Evolutionary conservation across 1,284 basidiomycete genomes (phyloP).

Genomic region (Hymenochaete sp.): DNA sequence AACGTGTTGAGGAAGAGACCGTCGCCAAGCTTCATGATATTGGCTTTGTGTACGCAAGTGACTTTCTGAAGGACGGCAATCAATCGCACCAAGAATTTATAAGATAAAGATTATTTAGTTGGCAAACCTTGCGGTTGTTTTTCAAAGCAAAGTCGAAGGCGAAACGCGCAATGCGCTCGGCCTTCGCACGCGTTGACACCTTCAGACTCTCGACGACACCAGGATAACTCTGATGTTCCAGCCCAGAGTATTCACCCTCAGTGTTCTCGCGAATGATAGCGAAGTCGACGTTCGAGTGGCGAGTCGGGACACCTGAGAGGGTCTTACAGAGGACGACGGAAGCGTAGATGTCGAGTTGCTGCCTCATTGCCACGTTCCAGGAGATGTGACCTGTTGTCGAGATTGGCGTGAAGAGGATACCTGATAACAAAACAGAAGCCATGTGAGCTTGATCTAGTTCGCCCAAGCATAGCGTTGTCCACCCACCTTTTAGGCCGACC

Average conservation of each 20-base stretch:
- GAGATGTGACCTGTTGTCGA: constrained; percentile 95
- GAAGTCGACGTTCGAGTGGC: constrained; percentile 96
- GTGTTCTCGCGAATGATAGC: constrained; percentile 99
- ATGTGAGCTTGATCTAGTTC: constrained; percentile 5
- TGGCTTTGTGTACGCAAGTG: constrained; percentile 99
- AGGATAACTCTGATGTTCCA: constrained; percentile 97
- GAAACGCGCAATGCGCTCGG: constrained; percentile 94
- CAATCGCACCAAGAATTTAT: neutral
- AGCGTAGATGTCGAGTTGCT: constrained; percentile 98
- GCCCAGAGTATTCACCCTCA: constrained; percentile 98
- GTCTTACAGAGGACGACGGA: constrained; percentile 98
- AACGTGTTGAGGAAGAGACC: constrained; percentile 99
- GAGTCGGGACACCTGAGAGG: constrained; percentile 92
- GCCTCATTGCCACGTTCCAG: constrained; percentile 99
- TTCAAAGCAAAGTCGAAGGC: constrained; percentile 99
- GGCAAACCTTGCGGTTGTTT: constrained; percentile 89
- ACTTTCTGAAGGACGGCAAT: constrained; percentile 65
- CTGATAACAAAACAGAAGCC: constrained; percentile 33
- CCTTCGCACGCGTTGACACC: constrained; percentile 92
- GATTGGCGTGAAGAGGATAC: constrained; percentile 98
- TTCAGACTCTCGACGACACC: constrained; percentile 99
- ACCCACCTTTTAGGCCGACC: constrained; percentile 93
- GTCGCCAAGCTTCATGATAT: constrained; percentile 99
- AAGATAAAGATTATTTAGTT: neutral
- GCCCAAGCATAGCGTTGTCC: too few relatives aligned